phyloP scores from a whole-genome alignment of 495 filamentous ascomycete species.

The Parmelia sp. region DNA sequence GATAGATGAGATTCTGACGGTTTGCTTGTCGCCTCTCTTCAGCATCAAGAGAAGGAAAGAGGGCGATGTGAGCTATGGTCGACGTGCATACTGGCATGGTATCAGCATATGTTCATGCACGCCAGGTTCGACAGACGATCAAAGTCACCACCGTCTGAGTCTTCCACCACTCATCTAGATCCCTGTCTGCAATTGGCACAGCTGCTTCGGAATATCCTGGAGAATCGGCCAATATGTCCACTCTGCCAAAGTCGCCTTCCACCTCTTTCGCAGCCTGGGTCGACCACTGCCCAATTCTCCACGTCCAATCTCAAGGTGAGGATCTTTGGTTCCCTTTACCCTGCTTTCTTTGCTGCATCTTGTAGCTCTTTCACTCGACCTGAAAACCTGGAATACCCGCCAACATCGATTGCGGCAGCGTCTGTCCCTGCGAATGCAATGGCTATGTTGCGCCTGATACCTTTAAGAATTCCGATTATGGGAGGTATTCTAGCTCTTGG shows the following conservation, averaged over 20 bases:
- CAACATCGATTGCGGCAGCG: slow-evolving; percentile 38
- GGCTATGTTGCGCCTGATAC: slow-evolving; percentile 45
- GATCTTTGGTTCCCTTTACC: slow-evolving; percentile 31
- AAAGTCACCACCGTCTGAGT: not conserved
- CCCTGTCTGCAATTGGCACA: slow-evolving; percentile 35
- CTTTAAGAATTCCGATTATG: slow-evolving; percentile 2
- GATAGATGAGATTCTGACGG: slow-evolving; percentile 42
- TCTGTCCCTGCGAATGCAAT: slow-evolving; percentile 41
- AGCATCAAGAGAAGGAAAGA: slow-evolving; percentile 39
- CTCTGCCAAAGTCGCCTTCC: not conserved
- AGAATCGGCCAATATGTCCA: slow-evolving; percentile 54
- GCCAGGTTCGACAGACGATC: not conserved
- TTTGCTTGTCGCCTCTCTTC: slow-evolving; percentile 42
- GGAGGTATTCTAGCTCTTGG: slow-evolving; percentile 40
- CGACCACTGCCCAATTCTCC: slow-evolving; percentile 22
- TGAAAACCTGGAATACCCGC: slow-evolving; percentile 38
- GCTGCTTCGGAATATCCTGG: slow-evolving; percentile 40
- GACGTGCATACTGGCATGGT: slow-evolving; percentile 41
- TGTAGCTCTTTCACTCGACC: slow-evolving; percentile 33
- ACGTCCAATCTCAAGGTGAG: slow-evolving; percentile 40
- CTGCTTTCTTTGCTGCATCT: slow-evolving; percentile 33
- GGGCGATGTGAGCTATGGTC: slow-evolving; percentile 38
- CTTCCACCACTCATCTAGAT: slow-evolving; percentile 43
- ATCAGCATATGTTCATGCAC: not conserved
- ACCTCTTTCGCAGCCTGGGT: not conserved